Evolutionary conservation across 176 grass and related monocot species (phyloP), one percentile per base, ranked within the genome.

Genomic region (Ensete glaucum): DNA sequence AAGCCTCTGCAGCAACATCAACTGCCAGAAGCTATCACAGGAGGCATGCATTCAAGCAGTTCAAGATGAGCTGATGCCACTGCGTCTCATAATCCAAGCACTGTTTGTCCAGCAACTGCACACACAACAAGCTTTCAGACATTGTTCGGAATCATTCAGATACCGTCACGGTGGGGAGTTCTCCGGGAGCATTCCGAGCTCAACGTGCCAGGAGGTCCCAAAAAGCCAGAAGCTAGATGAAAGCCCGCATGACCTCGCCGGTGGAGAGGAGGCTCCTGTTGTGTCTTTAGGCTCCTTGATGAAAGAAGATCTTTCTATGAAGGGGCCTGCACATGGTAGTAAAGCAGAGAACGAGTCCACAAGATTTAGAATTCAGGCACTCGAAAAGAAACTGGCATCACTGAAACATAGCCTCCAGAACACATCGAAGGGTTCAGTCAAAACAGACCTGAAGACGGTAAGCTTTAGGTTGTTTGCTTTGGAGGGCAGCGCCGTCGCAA

Each of bases 51-150:
- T 97, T 62, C 80, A 93, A 22, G 94, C 94, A 7, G 94, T 97
- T 73, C 89, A 93, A 71, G 92, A 97, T 79, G 88, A 93, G 64
- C 81, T 85, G 71, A 93, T 97, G 94, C 94, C 94, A 52, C 85
- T 97, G 54, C 90, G 90, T 9, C 64, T 97, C 13, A 93, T 97
- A 73, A 86, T 97, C 52, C 94, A 97, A 89, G 94, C 94, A 58
- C 82, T 97, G 51, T 97, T 93, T 79, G 78, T 93, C 48, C 94
- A 93, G 84, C 94, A 97, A 85, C 29, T 93, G 72, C 88, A 97
- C 88, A 93, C 88, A 14, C 94, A 91, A 75, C 94, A 87, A 65
- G 60, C 82, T 22, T 83, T 97, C 78, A 87, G 77, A 50, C 84
- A 87, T 77, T 90, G 94, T 65, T 93, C 94, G 26, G 90, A 87